Evolutionary conservation across 179 eudicot genomes (phyloP), one percentile per base, ranked within the genome.

Genomic region (Camellia oleifera): DNA sequence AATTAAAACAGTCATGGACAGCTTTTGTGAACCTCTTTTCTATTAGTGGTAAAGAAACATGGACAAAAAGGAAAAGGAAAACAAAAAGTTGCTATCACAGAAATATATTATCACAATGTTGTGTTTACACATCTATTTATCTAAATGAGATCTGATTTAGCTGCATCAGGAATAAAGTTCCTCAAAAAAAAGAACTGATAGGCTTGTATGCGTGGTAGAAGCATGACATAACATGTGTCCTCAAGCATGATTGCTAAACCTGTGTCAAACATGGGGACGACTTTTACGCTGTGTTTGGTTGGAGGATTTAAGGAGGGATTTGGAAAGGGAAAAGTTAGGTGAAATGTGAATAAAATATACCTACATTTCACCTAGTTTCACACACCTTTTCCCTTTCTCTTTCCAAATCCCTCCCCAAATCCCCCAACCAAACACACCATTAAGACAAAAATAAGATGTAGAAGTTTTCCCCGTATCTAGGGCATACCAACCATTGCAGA

Each of bases 401-500:
- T 20, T 20, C 23, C 23, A 20, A 20, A 20, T 20, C 23, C 23
- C 23, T 20, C 23, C 23, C 23, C 23, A 20, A 20, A 20, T 20
- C 23, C 23, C 23, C 23, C 23, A 20, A 20, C 23, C 23, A 20
- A 20, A 20, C 23, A 20, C 23, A 20, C 23, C 23, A 20, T 20
- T 20, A 10, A 66, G 40, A 20, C 42, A 20, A 63, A 58, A 42
- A 18, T 18, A 69, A 56, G 52, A 69, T 2, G 2, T 42, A 8
- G 44, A 54, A 60, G 62, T 56, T 45, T 57, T 60, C 75, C 79
- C 56, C 53, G 14, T 65, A 15, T 40, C 15, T 40, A 12, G 61
- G 72, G 71, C 46, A 85, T 71, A 84, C 83, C 79, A 18, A 97
- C 99, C 95, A 86, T 89, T 80, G 87, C 83, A 74, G 97, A 89